These are phyloP conservation scores for Colletotrichum shisoi DNA, from an alignment of 2,329 filamentous ascomycete genomes.

Conservation along the genomic window DNA sequence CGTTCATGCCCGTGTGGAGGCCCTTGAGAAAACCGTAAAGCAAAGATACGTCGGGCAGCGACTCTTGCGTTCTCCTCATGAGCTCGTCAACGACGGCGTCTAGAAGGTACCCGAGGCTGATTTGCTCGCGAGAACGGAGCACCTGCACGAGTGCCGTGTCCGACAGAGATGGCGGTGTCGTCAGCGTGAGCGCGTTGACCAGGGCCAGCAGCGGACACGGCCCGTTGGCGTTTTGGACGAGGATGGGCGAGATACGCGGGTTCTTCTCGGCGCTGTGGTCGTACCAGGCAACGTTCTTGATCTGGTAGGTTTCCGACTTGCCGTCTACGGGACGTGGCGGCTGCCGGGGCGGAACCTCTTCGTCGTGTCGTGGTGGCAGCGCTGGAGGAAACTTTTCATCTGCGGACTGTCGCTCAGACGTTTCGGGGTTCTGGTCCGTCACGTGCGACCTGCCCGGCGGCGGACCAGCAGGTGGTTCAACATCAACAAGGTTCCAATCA, in stretches of 20 bases:
- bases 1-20: slow-evolving; percentile 96
- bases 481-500: slow-evolving; percentile 58
- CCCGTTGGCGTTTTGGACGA: slow-evolving; percentile 93
- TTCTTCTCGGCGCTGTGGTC: slow-evolving; percentile 68
- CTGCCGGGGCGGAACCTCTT: slow-evolving; percentile 51
- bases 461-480: slow-evolving; percentile 17
- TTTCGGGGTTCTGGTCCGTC: not conserved
- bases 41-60: slow-evolving; percentile 85
- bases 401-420: not conserved
- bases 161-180: slow-evolving; percentile 69
- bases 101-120: slow-evolving; percentile 83
- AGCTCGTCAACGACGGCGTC: slow-evolving; percentile 94
- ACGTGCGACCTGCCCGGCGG: not conserved
- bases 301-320: slow-evolving; percentile 82
- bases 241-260: slow-evolving; percentile 80
- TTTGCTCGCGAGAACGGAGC: slow-evolving; percentile 80
- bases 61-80: slow-evolving; percentile 70
- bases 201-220: slow-evolving; percentile 92
- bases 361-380: slow-evolving; percentile 51
- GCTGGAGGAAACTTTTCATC: slow-evolving; percentile 43
- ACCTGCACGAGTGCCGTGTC: slow-evolving; percentile 79
- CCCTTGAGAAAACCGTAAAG: slow-evolving; percentile 87
- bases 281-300: slow-evolving; percentile 89
- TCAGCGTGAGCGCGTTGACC: slow-evolving; percentile 89
- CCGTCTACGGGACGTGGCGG: slow-evolving; percentile 50